Percentiles rank a stretch among this genome's conserved stretches.
Evolutionary conservation across 805 yeast genomes (phyloP).

Genomic region (Kluyveromyces wickerhamii): DNA sequence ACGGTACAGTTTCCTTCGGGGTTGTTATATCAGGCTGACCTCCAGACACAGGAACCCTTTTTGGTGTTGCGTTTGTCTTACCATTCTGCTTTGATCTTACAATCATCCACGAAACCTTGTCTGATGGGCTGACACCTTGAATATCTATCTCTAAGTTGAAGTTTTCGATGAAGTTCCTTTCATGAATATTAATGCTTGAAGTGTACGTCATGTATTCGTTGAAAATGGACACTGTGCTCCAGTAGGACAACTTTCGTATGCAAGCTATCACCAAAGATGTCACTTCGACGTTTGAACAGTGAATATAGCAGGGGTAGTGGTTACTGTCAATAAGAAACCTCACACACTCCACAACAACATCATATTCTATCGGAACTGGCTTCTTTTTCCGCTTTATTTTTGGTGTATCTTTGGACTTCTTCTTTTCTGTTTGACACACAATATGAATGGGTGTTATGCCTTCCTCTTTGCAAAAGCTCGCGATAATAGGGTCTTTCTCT

Average conservation of each 20-base stretch:
- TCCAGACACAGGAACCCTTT: no score
- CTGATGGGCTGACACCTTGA: slow-evolving; percentile 28
- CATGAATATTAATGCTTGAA: slow-evolving; percentile 72
- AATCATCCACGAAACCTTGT: slow-evolving; percentile 31
- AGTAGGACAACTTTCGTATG: slow-evolving; percentile 68
- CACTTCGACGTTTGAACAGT: slow-evolving; percentile 85
- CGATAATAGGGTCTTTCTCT: slow-evolving; percentile 43
- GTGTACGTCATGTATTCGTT: slow-evolving; percentile 77
- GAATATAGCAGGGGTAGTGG: slow-evolving; percentile 67
- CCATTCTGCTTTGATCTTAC: slow-evolving; percentile 10
- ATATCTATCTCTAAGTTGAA: slow-evolving; percentile 59
- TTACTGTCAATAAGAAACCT: slow-evolving; percentile 50
- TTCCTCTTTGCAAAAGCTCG: slow-evolving; percentile 43
- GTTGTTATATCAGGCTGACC: no score
- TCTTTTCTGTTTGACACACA: slow-evolving; percentile 44
- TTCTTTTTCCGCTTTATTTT: slow-evolving; percentile 73
- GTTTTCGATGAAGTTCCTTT: slow-evolving; percentile 73
- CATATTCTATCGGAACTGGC: slow-evolving; percentile 70
- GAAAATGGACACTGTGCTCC: slow-evolving; percentile 84
- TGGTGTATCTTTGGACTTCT: slow-evolving; percentile 9
- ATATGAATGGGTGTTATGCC: slow-evolving; percentile 62
- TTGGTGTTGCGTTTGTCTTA: no score
- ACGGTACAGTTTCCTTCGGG: no score
- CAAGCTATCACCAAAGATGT: slow-evolving; percentile 83
- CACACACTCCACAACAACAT: slow-evolving; percentile 52